Evolutionary conservation across 306 rosid species (phyloP), one percentile per base, ranked within the genome.

Genomic region (Ormosia emarginata): DNA sequence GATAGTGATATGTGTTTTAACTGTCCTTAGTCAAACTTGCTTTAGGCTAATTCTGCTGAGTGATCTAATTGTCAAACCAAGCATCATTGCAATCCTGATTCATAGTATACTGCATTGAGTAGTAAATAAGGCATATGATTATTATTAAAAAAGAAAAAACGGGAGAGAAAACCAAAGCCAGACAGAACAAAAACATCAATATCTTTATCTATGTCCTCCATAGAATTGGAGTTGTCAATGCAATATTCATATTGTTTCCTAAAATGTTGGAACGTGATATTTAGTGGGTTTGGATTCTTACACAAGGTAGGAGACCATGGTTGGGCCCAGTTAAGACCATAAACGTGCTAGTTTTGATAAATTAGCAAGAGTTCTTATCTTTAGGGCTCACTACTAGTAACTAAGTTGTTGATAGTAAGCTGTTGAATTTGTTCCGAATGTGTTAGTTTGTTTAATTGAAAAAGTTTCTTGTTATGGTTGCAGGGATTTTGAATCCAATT

Each of bases 241-340:
- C 81, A 75, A 77, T 79, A 82, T 85, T 88, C 79, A 79, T 75
- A 8, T 69, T 82, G 79, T 82, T 88, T 79, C 85, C 91, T 40
- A 66, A 82, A 75, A 82, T 1, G 83, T 82, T 57, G 82, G 84
- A 82, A 85, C 87, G 52, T 36, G 11, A 67, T 76, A 71, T 75
- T 79, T 49, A 85, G 71, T 82, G 72, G 15, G 61, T 44, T 84
- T 56, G 67, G 71, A 76, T 71, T 80, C 53, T 84, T 83, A 77
- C 53, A 63, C 10, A 68, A 76, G 70, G 41, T 41, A 55, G 24
- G 79, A 77, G 61, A 77, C 53, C 24, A 61, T 47, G 46, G 47
- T 4, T 77, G 79, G 87, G 79, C 86, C 81, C 87, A 39, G 1
- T 43, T 30, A 77, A 57, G 63, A 34, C 63, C 74, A 77, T 40